Evolutionary conservation across 139 green algal species (phyloP), one percentile per base, ranked within the genome.

Genomic region (Diplosphaera chodatii): DNA sequence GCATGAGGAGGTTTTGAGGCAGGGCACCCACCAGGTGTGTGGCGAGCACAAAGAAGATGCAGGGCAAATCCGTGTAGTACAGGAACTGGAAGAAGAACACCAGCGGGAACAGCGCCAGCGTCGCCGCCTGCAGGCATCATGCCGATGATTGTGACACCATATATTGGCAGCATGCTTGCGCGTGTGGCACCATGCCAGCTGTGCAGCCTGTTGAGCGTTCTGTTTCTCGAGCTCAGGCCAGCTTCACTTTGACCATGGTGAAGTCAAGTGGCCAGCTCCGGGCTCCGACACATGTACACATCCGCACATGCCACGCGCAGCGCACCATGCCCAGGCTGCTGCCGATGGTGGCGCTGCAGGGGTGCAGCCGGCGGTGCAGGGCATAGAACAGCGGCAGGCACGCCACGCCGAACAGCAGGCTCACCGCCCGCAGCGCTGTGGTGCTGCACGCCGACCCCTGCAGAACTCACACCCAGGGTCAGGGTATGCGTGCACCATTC

Each of bases 41-140:
- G 20, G 83, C 71, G 66, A 96, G 69, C 0, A 92, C 72, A 32
- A 91, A 87, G 1, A 87, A 73, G 29, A 86, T 67, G 23, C 87
- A 87, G n/a, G 76, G 83, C 5, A 93, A 85, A 69, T 98, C 93
- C 1, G 93, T 98, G 82, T 98, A 98, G 73, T 87, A 97, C 1
- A 98, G 72, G 66, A 92, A 94, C 15, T 71, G 70, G 75, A 89
- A 98, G 78, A 97, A 97, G 71, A 91, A 94, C 75, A 97, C 90
- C 20, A 92, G 74, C 0, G 92, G 92, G 55, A 92, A 86, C 10
- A 89, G 59, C 37, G 65, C 55, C 34, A 88, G 33, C 10, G 78
- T 63, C 1, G 74, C 37, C 4, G 78, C 68, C 82, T 84, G 77
- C 69, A 76, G 37, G 37, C 37, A 48, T 48, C 10, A 48, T n/a